These are phyloP conservation scores for Fragilariopsis cylindrus DNA, from an alignment of 108 stramenopile species.

Conservation along the genomic window DNA sequence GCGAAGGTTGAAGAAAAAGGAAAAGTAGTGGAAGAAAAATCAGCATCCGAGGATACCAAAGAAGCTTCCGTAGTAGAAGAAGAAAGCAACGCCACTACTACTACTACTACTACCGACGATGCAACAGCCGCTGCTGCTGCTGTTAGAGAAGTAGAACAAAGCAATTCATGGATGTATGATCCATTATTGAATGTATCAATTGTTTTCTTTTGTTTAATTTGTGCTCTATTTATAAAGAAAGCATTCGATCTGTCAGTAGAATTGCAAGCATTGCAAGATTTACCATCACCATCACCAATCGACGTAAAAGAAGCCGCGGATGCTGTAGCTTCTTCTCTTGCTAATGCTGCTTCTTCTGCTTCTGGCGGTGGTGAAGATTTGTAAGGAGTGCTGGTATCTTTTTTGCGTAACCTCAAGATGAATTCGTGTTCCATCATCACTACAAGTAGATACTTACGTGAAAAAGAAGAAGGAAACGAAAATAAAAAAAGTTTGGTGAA, in stretches of 20 bases:
- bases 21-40: not conserved
- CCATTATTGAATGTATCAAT: slow-evolving; percentile 45
- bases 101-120: not conserved
- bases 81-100: not conserved
- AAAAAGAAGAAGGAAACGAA: no score
- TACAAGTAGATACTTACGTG: no score
- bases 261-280: slow-evolving; percentile 17
- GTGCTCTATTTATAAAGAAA: slow-evolving; percentile 43
- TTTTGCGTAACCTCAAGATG: no score
- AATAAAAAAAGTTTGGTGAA: no score
- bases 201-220: slow-evolving; percentile 39
- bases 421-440: no score
- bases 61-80: slow-evolving; percentile 6
- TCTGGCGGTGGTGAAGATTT: not conserved
- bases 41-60: not conserved
- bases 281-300: not conserved
- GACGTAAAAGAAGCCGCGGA: not conserved
- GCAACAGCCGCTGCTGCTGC: slow-evolving; percentile 9
- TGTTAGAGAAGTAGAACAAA: not conserved
- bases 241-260: slow-evolving; percentile 33
- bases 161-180: slow-evolving; percentile 20
- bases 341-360: not conserved
- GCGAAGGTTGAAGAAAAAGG: not conserved
- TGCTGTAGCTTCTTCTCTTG: slow-evolving; percentile 4
- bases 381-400: no score